Base-by-base conservation (phyloP, 257 asterid genomes). In the Osmanthus fragrans region DNA sequence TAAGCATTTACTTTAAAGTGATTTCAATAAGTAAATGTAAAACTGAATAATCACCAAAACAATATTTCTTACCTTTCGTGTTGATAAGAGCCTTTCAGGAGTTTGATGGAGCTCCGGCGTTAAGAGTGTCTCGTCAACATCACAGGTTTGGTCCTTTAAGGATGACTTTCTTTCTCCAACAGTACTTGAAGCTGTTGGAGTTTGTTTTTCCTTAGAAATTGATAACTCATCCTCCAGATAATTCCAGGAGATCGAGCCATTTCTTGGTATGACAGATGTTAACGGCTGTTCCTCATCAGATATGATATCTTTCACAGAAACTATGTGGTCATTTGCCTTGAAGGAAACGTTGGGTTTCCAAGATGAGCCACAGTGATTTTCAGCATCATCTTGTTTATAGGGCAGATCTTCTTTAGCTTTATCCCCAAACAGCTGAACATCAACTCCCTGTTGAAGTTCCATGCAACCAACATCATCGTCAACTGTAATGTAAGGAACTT, bases 41-140 rank as follows among this genome's bases (percentile, higher is more conserved):
- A 84, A 73, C 23, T 19, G 0, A 47, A 63, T 56, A 45, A 47
- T 29, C 72, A 63, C 27, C 5, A 34, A 75, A 34, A 80, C 12
- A 79, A 9, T 21, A 15, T 51, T 56, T 66, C 83, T 21, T 21
- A 87, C 91, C 91, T 83, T 87, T 71, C 89, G 83, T 29, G 84
- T 83, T 12, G 81, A 82, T 34, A 81, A 85, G 58, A 87, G 81
- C 82, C 87, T 85, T 80, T 80, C 87, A 36, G 91, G 89, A 79
- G 81, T 76, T 73, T 73, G 87, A 45, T 64, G 76, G 16, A 16
- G 78, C 71, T 63, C 79, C 64, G 81, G 58, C 21, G 81, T 69
- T 45, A 78, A 76, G 63, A 71, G n/a, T 40, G 27, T 39, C 37
- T 79, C 71, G 7, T 19, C 77, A 63, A 42, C 58, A 71, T 78